Evolutionary conservation across 2,329 filamentous ascomycete species (phyloP), one percentile per base, ranked within the genome.

Genomic region (Nigrograna mackinnonii): DNA sequence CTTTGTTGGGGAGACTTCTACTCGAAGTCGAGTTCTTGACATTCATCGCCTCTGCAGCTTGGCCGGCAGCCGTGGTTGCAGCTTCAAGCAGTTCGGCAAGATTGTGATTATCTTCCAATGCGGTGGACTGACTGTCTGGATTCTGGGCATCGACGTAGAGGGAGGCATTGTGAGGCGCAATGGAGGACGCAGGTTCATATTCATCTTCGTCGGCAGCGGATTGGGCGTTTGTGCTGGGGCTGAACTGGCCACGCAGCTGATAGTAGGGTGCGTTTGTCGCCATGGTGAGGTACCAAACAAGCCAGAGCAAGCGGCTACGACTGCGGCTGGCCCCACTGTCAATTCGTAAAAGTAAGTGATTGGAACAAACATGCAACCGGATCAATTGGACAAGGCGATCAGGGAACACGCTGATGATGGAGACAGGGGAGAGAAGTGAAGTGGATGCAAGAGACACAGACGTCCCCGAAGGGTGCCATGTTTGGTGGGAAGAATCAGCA

Each of bases 211-310:
- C 55, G 33, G 50, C 28, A 22, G 33, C 41, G 28, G 52, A 55
- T 18, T 43, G 47, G 34, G 49, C 50, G 56, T 58, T 61, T 58
- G 62, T 43, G 37, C 41, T 41, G 48, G 56, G 56, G 42, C 50
- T 55, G 52, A 57, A 54, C 44, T 66, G 63, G 43, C 57, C 50
- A 39, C 52, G 58, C 43, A 62, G 52, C 47, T 65, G 64, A 44
- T 62, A 68, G 52, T 66, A 67, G 22, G 64, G 65, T 22, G 64
- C 62, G 58, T 66, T 66, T 58, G 62, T 46, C 41, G 58, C 47
- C 62, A 67, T 68, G 45, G 42, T 49, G 37, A 39, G 31, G 31
- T 17, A 40, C 45, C 52, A 51, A 50, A 50, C 46, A 46, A 37
- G n/a, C 11, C 30, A 22, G 19, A 40, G 4, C 33, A 36, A 39